Base-by-base conservation (phyloP, 2,329 filamentous ascomycete species). In the Nannizziopsis barbatae region DNA sequence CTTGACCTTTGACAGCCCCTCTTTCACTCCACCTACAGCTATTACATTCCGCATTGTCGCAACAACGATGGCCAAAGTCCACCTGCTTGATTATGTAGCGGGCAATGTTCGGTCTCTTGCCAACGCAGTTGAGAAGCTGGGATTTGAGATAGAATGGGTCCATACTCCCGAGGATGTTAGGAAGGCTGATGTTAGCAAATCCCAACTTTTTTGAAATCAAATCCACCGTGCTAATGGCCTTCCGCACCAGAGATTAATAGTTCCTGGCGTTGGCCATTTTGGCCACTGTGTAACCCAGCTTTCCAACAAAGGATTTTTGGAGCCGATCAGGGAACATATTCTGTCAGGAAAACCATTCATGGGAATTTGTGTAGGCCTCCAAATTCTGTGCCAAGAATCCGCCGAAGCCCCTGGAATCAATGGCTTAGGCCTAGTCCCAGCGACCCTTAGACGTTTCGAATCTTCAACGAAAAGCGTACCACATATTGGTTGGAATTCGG, bases 401-500 rank as follows among this genome's bases (percentile, higher is more conserved):
- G 78, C 80, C 36, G 92, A 98, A 65, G 82, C 86, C 55, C 71
- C 80, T 0, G 66, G 73, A 14, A 80, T 86, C 11, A 68, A 80
- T 2, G 92, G 92, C 1, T 71, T 98, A 42, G 84, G 83, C 4
- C 40, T 94, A 22, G 80, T 96, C 53, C 80, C 82, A 39, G 78
- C 77, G 35, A 71, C 70, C 9, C 76, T 98, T 55, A 74, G 79
- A 61, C 81, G 82, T 52, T 98, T 98, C 69, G 72, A 86, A 62
- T 80, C 86, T 63, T 65, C 68, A 30, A 71, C 77, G 59, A 96
- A 96, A 70, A 82, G 88, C 33, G 93, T 98, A n/a, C 92, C 92
- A 35, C 93, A 98, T 69, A 98, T 98, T 65, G 92, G 92, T 48
- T 98, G 92, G 92, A 98, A 98, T 68, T 88, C 82, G 57, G 92